Evolutionary conservation across 306 rosid genomes (phyloP).

Genomic region (Prunus salicina): DNA sequence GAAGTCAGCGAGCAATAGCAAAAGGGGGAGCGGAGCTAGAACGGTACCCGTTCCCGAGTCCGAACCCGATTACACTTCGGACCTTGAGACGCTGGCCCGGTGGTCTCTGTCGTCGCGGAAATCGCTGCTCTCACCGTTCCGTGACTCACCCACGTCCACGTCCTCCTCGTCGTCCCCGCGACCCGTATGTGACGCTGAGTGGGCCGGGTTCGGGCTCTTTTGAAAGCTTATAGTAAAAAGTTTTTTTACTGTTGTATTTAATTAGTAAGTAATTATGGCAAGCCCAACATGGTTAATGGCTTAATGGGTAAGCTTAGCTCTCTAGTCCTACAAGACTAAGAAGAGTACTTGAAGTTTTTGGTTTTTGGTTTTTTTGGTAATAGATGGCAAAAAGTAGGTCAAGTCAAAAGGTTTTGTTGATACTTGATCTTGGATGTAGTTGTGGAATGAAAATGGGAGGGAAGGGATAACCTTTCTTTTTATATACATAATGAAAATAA

Average conservation of each 20-base stretch:
- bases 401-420: neutral
- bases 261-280: neutral
- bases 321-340: neutral
- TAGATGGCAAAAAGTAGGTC: neutral
- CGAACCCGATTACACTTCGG: constrained; percentile 38
- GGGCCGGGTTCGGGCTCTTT: constrained; percentile 87
- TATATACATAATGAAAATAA: neutral
- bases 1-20: constrained; percentile 8
- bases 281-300: neutral
- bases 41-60: neutral
- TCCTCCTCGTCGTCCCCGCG: constrained; percentile 61
- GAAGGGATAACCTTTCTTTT: neutral
- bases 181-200: constrained; percentile 53
- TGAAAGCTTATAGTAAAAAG: constrained; percentile 19
- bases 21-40: constrained; percentile 3
- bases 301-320: neutral
- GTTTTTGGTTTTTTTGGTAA: neutral
- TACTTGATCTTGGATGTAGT: neutral
- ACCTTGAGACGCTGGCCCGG: constrained; percentile 47
- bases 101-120: constrained; percentile 66
- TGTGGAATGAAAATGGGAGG: neutral
- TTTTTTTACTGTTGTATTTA: neutral
- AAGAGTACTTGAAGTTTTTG: neutral
- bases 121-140: constrained; percentile 52
- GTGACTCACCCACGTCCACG: constrained; percentile 38